phyloP scores from a whole-genome alignment of 2,329 filamentous ascomycete genomes.

The Neonectria punicea region DNA sequence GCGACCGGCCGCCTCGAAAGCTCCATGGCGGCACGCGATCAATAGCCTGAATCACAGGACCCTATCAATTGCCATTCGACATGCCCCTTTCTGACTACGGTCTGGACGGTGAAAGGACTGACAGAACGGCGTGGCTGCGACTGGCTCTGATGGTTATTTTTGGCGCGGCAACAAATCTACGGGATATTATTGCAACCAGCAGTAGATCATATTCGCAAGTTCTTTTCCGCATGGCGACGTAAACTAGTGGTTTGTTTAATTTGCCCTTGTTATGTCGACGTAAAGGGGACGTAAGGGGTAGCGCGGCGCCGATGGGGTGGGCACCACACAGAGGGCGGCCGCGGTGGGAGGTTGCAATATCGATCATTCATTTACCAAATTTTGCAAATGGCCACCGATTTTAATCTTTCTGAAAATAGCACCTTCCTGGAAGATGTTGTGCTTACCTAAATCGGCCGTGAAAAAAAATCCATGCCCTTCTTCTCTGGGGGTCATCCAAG shows the following conservation, averaged over 20 bases:
- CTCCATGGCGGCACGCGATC: constrained; percentile 36
- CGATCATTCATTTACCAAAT: neutral
- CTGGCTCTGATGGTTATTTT: neutral
- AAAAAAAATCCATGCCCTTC: too few relatives aligned
- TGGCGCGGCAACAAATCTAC: neutral
- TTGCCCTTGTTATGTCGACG: neutral
- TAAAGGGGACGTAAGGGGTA: neutral
- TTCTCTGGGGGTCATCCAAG: too few relatives aligned
- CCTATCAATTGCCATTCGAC: neutral
- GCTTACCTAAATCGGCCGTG: too few relatives aligned
- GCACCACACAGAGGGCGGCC: neutral
- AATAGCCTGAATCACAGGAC: constrained; percentile 29
- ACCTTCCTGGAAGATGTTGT: too few relatives aligned
- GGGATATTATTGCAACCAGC: neutral
- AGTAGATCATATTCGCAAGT: neutral
- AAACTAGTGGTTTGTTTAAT: neutral
- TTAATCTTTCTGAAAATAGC: too few relatives aligned
- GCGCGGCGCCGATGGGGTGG: neutral
- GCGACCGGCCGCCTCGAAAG: neutral
- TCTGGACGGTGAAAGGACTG: neutral
- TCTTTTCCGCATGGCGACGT: neutral
- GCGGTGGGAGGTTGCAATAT: neutral
- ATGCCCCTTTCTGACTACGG: constrained; percentile 22
- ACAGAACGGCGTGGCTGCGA: neutral
- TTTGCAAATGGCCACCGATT: too few relatives aligned